Percentiles rank a stretch among this genome's conserved stretches.
phyloP scores from a whole-genome alignment of 495 filamentous ascomycete species.

The Lophium mytilinum region DNA sequence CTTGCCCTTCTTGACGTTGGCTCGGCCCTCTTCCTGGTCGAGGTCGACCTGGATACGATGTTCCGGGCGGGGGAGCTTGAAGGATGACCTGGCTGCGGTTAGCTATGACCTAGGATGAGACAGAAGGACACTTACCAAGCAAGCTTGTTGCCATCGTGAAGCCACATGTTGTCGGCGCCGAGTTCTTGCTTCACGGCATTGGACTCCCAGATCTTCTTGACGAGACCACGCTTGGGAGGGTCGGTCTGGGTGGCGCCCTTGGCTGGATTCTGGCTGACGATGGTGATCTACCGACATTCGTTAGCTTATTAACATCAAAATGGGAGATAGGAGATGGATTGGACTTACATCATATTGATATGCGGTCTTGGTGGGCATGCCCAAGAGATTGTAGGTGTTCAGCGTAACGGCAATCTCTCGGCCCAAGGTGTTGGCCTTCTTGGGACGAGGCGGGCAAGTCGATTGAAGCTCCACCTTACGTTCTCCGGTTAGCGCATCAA shows the following conservation, averaged over 20 bases:
- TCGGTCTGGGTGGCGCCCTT: constrained; percentile 58
- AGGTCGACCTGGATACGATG: constrained; percentile 53
- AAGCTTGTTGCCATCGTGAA: constrained; percentile 72
- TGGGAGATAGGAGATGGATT: background rate
- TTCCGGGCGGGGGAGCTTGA: constrained; percentile 32
- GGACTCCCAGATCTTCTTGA: constrained; percentile 68
- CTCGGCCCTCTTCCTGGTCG: constrained; percentile 47
- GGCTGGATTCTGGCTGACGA: background rate
- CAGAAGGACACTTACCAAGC: constrained; percentile 53
- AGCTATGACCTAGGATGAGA: background rate
- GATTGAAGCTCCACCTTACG: constrained; percentile 11
- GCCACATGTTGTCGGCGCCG: constrained; percentile 40
- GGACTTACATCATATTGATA: constrained; percentile 84
- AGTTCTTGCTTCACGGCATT: constrained; percentile 47
- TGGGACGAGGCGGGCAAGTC: constrained; percentile 20
- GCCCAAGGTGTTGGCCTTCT: constrained; percentile 36
- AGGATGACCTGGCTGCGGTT: constrained; percentile 24
- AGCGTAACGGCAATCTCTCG: constrained; percentile 49
- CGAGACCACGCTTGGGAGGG: constrained; percentile 51
- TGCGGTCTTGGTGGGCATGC: constrained; percentile 46
- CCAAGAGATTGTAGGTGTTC: constrained; percentile 65
- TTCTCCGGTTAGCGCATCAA: constrained; percentile 7
- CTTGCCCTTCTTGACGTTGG: constrained; percentile 20
- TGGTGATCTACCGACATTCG: too few relatives aligned
- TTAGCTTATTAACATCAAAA: too few relatives aligned